Evolutionary conservation across 129 eudicot species (phyloP).

Genomic region (Helichrysum umbraculigerum): DNA sequence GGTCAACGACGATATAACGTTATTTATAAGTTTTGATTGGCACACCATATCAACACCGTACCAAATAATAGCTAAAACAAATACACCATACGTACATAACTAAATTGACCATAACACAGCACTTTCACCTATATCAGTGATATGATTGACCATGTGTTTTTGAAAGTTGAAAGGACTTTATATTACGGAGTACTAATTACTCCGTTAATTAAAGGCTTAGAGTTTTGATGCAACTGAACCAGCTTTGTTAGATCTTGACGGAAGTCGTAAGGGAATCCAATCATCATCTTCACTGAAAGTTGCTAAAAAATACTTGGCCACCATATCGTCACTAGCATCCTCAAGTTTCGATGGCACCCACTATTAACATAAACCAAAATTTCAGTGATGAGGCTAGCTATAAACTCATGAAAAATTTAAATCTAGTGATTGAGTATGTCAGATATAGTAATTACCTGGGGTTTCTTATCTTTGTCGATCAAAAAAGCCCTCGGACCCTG

Average conservation of each 20-base stretch:
- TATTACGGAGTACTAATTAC: too few species aligned
- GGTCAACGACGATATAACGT: neutral
- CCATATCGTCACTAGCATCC: constrained; percentile 36
- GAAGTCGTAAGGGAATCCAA: constrained; percentile 39
- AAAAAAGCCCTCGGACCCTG: constrained; percentile 47
- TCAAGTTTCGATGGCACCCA: constrained; percentile 38
- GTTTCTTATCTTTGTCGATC: constrained; percentile 43
- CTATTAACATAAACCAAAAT: constrained; percentile 18
- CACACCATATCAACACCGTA: constrained; percentile 9
- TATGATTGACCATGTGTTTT: too few species aligned
- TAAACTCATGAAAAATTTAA: neutral
- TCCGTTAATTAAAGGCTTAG: neutral
- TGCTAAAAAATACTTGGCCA: constrained; percentile 20
- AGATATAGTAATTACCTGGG: constrained; percentile 23
- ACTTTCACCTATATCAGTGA: too few species aligned
- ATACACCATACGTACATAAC: too few species aligned
- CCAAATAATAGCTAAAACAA: neutral
- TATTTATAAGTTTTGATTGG: neutral
- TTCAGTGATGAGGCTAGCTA: neutral
- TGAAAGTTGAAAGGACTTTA: neutral
- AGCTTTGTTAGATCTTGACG: constrained; percentile 10
- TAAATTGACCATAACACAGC: neutral
- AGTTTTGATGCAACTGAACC: constrained; percentile 26
- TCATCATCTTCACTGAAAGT: constrained; percentile 34
- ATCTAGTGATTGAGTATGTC: neutral